phyloP scores from a whole-genome alignment of 2,329 filamentous ascomycete species.

The Alternaria infectoria region DNA sequence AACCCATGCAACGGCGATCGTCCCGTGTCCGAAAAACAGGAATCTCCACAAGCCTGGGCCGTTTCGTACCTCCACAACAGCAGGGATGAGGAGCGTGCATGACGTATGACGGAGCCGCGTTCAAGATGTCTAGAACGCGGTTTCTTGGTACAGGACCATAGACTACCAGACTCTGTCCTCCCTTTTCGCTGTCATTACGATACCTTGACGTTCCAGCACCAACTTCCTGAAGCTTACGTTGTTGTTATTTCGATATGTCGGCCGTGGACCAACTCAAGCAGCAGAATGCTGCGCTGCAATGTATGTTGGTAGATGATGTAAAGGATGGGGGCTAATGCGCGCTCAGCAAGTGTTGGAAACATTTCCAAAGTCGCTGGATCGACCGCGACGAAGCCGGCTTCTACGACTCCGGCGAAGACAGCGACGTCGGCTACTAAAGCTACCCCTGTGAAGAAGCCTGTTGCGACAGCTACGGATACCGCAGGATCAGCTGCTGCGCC shows the following conservation, averaged over 20 bases:
- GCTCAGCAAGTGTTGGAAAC: constrained; percentile 37
- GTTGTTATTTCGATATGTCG: constrained; percentile 32
- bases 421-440: constrained; percentile 22
- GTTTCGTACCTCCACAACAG: constrained; percentile 12
- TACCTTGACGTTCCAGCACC: background rate
- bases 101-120: constrained; percentile 26
- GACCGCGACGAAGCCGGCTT: constrained; percentile 34
- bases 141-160: background rate
- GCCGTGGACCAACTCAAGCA: constrained; percentile 50
- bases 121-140: constrained; percentile 15
- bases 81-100: constrained; percentile 21
- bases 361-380: constrained; percentile 36
- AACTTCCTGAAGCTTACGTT: background rate
- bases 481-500: constrained; percentile 24
- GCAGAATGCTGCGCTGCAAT: constrained; percentile 51
- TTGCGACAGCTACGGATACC: constrained; percentile 5
- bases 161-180: background rate
- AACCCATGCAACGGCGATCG: constrained; percentile 20
- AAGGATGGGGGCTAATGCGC: constrained; percentile 2
- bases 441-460: constrained; percentile 22
- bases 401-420: constrained; percentile 25
- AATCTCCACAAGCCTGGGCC: constrained; percentile 20
- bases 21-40: constrained; percentile 26
- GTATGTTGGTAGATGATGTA: constrained; percentile 30
- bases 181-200: background rate